Evolutionary conservation across 768 basidiomycete genomes (phyloP).

Genomic region (Aureoboletus auriporus): DNA sequence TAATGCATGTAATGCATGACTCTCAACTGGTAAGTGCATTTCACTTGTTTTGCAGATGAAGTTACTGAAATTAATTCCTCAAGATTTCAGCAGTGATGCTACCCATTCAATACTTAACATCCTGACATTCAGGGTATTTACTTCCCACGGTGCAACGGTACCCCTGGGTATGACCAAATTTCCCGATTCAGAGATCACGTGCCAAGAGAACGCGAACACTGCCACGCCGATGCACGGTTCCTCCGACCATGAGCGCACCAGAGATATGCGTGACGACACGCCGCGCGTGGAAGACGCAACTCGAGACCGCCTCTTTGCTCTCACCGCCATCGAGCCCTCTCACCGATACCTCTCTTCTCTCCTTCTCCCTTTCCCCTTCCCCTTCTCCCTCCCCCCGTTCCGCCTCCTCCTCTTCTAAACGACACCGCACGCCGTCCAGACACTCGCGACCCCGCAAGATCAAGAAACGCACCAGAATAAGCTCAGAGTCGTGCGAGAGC

Average conservation of each 20-base stretch:
- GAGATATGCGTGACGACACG: constrained; percentile 28
- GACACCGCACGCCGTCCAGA: constrained; percentile 12
- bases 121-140: too few relatives aligned
- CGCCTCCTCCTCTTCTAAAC: constrained; percentile 24
- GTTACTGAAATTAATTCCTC: too few relatives aligned
- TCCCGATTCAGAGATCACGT: constrained; percentile 9
- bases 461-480: constrained; percentile 22
- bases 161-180: too few relatives aligned
- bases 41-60: too few relatives aligned
- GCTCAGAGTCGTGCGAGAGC: neutral
- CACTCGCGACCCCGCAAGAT: constrained; percentile 16
- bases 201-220: constrained; percentile 11
- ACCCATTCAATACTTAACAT: too few relatives aligned
- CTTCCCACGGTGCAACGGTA: too few relatives aligned
- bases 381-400: constrained; percentile 15
- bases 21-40: too few relatives aligned
- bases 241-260: constrained; percentile 9
- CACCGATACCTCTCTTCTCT: constrained; percentile 7
- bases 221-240: constrained; percentile 5
- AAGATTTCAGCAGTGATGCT: too few relatives aligned
- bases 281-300: constrained; percentile 23
- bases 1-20: too few relatives aligned
- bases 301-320: neutral
- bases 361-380: constrained; percentile 3
- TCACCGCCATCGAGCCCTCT: too few relatives aligned